Base-by-base conservation (phyloP, 2,329 filamentous ascomycete genomes). In the Penicillium freii region DNA sequence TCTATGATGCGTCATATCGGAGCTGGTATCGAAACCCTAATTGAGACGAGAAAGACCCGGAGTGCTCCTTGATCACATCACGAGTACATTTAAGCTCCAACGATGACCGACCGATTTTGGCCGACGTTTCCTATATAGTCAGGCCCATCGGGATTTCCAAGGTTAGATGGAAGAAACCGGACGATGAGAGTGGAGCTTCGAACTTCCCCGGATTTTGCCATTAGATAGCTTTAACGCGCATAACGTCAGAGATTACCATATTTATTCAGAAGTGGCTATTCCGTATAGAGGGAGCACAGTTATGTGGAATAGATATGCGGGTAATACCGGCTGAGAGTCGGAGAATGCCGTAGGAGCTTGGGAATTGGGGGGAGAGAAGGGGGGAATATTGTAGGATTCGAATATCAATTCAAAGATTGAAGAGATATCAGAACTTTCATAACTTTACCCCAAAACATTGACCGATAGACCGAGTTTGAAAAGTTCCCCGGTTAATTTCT, bases 401-500 rank as follows among this genome's bases (percentile, higher is more conserved):
- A 38, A 38, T 19, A 19, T 19, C 36, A 38, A 38, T 38, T 19
- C 8, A 19, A 38, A 38, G 17, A 38, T 25, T 43, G 15, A 11
- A 6, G 11, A 15, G 1, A 43, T 25, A 10, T 25, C 21, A 43
- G 15, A 27, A 42, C 13, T 42, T 15, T 6, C 6, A 25, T 11
- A 17, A 15, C 27, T 54, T 54, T 54, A 54, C 51, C 34, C 43
- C 51, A 15, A 52, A 52, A 45, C 11, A 52, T 23, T 45, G 39
- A 44, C 50, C 50, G 50, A 51, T 34, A 34, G 21, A 25, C 36
- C 44, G 46, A 34, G 44, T 33, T 19, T 21, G 27, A 39, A 11
- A 39, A 11, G n/a, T 31, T 38, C 59, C 59, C 59, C 57, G 59
- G 60, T 60, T 62, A 59, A 61, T 63, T 65, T 63, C 62, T 65